A percentile compares a stretch with the other conserved stretches of the same genome.
Conservation (phyloP, 2,329 filamentous ascomycete species). For the Calonectria hongkongensis region DNA sequence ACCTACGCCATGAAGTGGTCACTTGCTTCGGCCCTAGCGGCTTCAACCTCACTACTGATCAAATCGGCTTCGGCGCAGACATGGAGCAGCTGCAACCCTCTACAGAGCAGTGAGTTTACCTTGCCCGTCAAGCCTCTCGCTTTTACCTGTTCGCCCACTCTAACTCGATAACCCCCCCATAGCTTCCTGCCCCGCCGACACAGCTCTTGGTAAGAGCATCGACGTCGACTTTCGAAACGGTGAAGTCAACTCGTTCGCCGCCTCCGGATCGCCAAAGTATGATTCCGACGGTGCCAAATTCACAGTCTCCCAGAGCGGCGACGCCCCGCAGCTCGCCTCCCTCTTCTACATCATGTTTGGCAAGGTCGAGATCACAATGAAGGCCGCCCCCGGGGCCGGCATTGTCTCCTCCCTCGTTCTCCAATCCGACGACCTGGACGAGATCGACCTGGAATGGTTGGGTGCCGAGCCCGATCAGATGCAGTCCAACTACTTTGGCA, state of each 20-base stretch:
- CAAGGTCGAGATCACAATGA: slow-evolving; percentile 88
- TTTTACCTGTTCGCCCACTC: slow-evolving; percentile 10
- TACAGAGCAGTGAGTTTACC: slow-evolving; percentile 58
- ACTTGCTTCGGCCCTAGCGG: slow-evolving; percentile 42
- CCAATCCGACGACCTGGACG: slow-evolving; percentile 93
- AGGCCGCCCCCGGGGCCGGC: slow-evolving; percentile 89
- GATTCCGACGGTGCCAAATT: slow-evolving; percentile 86
- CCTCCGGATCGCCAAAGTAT: slow-evolving; percentile 83
- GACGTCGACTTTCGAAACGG: slow-evolving; percentile 89
- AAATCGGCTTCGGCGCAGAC: slow-evolving; percentile 60
- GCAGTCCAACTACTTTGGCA: slow-evolving; percentile 98
- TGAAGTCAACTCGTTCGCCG: slow-evolving; percentile 84
- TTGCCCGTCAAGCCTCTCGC: not conserved
- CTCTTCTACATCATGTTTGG: slow-evolving; percentile 99
- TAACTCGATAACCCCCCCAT: slow-evolving; percentile 33
- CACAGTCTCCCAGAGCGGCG: slow-evolving; percentile 84
- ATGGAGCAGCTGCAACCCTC: slow-evolving; percentile 64
- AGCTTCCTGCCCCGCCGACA: slow-evolving; percentile 82
- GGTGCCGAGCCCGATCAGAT: slow-evolving; percentile 85
- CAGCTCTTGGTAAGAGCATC: slow-evolving; percentile 88
- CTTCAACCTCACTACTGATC: slow-evolving; percentile 51
- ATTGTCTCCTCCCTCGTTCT: slow-evolving; percentile 96
- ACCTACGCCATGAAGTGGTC: slow-evolving; percentile 52
- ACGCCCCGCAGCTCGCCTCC: slow-evolving; percentile 89
- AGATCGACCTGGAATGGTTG: slow-evolving; percentile 98